Percentiles rank a stretch among this genome's conserved stretches.
Conservation (phyloP, 768 basidiomycete species). For the Leccinum variicolor region DNA sequence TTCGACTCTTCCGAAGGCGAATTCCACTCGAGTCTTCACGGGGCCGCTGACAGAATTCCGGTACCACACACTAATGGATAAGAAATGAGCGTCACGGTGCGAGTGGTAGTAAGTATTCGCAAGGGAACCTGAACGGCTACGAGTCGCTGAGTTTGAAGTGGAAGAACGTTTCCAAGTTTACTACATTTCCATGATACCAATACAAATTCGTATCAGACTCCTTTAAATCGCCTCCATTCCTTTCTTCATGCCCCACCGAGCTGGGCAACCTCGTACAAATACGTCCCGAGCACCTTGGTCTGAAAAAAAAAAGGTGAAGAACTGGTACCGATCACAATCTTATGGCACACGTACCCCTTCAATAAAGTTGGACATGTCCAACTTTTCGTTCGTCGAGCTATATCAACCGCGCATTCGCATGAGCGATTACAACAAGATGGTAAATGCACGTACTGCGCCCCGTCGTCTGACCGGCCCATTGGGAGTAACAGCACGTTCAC, state of each 20-base stretch:
- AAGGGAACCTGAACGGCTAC: neutral
- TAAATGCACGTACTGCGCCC: constrained; percentile 68
- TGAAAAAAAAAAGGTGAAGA: constrained; percentile 9
- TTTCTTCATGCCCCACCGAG: constrained; percentile 16
- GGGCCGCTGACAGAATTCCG: neutral
- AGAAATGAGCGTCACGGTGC: neutral
- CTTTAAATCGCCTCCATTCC: neutral
- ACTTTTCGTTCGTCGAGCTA: constrained; percentile 93
- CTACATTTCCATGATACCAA: neutral
- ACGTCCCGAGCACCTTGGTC: constrained; percentile 34
- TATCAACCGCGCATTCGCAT: neutral
- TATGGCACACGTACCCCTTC: constrained; percentile 55
- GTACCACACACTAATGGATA: neutral
- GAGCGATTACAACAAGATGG: neutral
- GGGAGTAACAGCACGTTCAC: constrained; percentile 89
- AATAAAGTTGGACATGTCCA: constrained; percentile 88
- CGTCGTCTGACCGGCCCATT: constrained; percentile 93
- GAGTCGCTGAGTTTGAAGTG: constrained; percentile 22
- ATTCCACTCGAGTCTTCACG: neutral
- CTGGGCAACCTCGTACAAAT: constrained; percentile 30
- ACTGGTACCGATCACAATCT: neutral
- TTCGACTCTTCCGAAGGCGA: neutral
- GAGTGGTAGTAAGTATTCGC: neutral
- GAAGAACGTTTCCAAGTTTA: neutral
- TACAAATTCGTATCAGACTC: neutral